phyloP scores from a whole-genome alignment of 345 rosid species.

The Populus nigra region DNA sequence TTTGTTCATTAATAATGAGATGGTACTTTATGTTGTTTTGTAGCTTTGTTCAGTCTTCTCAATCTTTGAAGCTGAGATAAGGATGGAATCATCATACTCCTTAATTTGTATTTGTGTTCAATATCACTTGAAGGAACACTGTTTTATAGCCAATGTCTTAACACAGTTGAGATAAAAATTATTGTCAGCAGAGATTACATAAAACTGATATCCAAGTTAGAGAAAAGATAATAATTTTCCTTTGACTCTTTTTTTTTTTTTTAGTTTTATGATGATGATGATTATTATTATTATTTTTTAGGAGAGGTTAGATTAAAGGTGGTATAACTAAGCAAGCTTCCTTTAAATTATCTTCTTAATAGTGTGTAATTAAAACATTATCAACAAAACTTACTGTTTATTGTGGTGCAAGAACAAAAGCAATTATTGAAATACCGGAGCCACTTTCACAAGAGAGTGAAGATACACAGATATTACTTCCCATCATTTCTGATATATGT shows the following conservation, averaged over 20 bases:
- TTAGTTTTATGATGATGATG: too few species aligned
- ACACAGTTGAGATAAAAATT: neutral
- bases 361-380: too few species aligned
- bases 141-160: neutral
- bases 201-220: neutral
- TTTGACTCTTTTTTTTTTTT: neutral
- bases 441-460: neutral
- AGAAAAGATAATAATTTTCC: neutral
- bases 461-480: neutral
- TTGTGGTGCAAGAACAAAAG: constrained; percentile 16
- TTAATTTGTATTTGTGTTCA: neutral
- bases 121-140: neutral
- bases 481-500: neutral
- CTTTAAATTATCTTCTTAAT: too few species aligned
- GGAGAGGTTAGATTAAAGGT: too few species aligned
- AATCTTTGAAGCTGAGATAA: neutral
- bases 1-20: neutral
- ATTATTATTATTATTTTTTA: too few species aligned
- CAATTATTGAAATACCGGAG: constrained; percentile 5
- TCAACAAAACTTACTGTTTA: neutral
- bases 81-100: neutral
- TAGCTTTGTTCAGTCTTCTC: neutral
- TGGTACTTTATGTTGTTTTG: neutral
- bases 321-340: too few species aligned
- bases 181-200: too few species aligned